phyloP scores from a whole-genome alignment of 2,329 filamentous ascomycete species.

The Claviceps monticola region DNA sequence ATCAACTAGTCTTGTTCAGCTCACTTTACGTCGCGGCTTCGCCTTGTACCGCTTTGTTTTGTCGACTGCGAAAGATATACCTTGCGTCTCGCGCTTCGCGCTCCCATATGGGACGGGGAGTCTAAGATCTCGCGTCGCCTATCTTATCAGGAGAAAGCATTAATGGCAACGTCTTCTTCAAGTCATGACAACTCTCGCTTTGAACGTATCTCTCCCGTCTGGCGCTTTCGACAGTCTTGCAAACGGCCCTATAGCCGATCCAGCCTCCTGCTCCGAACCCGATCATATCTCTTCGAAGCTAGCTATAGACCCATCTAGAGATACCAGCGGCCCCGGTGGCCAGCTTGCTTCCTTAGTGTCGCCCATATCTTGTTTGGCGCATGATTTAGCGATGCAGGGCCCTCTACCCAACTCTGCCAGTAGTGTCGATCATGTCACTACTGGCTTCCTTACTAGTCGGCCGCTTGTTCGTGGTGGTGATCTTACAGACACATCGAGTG shows the following conservation, averaged over 20 bases:
- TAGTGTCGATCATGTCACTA: neutral
- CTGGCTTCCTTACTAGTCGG: neutral
- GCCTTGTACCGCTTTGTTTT: neutral
- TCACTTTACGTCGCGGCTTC: neutral
- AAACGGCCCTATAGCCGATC: constrained; percentile 11
- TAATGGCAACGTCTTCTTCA: neutral
- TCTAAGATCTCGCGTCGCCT: neutral
- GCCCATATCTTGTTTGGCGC: neutral
- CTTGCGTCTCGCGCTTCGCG: neutral
- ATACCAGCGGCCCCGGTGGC: neutral
- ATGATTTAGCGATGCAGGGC: neutral
- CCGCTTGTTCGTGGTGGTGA: neutral
- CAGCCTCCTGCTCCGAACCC: constrained; percentile 3
- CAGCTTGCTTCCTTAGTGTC: neutral
- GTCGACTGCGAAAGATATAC: neutral
- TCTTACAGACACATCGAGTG: neutral
- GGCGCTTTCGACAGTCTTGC: constrained; percentile 18
- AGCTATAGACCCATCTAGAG: neutral
- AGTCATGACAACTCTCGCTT: constrained; percentile 26
- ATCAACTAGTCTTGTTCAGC: neutral
- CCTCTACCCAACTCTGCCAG: neutral
- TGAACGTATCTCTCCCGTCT: constrained; percentile 29
- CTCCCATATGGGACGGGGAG: constrained; percentile 3
- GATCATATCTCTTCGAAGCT: neutral
- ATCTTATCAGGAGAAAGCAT: neutral